phyloP scores from a whole-genome alignment of 2,329 filamentous ascomycete species.

The Neonectria neomacrospora region DNA sequence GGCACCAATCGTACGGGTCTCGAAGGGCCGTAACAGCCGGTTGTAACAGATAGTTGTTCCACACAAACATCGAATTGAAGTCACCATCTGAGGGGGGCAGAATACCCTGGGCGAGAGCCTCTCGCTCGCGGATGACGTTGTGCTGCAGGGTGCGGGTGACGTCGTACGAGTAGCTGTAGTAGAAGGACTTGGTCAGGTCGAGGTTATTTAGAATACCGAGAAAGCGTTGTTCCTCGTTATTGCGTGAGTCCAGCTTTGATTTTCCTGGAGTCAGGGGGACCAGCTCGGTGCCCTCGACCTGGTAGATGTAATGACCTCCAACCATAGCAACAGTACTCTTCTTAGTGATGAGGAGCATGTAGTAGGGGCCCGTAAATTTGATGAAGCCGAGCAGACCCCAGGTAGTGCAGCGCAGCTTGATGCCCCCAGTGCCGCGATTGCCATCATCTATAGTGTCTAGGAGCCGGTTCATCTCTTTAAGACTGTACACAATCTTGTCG shows the following conservation, averaged over 20 bases:
- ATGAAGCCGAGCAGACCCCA: conserved; percentile 98
- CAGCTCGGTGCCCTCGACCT: conserved; percentile 92
- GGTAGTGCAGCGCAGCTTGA: conserved; percentile 88
- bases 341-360: conserved; percentile 97
- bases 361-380: conserved; percentile 93
- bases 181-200: conserved; percentile 91
- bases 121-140: conserved; percentile 86
- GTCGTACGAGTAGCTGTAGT: conserved; percentile 98
- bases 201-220: conserved; percentile 89
- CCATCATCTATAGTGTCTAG: conserved; percentile 95
- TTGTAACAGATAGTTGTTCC: conserved; percentile 90
- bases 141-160: conserved; percentile 92
- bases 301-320: conserved; percentile 94
- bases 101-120: conserved; percentile 73
- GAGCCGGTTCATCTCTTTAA: conserved; percentile 92
- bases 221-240: conserved; percentile 90
- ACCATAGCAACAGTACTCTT: conserved; percentile 96
- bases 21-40: conserved; percentile 77
- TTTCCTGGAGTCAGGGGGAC: conserved; percentile 84
- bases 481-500: conserved; percentile 94
- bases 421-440: conserved; percentile 88
- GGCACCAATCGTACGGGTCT: conserved; percentile 93
- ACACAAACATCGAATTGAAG: conserved; percentile 96
- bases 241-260: conserved; percentile 79
- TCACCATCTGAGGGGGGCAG: conserved; percentile 69